phyloP scores from a whole-genome alignment of 805 yeast genomes.

The Hanseniaspora singularis region DNA sequence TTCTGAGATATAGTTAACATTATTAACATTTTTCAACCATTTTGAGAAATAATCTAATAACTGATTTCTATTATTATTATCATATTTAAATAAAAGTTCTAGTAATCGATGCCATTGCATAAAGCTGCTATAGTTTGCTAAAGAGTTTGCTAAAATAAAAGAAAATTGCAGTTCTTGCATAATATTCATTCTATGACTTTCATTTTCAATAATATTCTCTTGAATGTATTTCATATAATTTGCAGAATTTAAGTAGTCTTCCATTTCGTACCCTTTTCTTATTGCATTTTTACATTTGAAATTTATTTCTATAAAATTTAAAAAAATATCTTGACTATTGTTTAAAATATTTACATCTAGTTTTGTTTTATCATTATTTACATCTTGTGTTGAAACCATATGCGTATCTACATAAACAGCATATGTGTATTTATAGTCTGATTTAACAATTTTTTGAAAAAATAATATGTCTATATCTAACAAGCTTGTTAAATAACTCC shows the following conservation, averaged over 20 bases:
- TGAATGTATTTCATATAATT: conserved; percentile 39
- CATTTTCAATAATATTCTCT: conserved; percentile 21
- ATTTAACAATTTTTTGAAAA: not conserved
- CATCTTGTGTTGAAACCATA: conserved; percentile 25
- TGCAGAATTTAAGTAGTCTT: conserved; percentile 46
- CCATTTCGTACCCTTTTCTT: conserved; percentile 33
- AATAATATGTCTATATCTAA: not conserved
- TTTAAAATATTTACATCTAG: too few species aligned
- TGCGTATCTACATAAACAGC: conserved; percentile 24
- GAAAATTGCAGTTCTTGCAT: conserved; percentile 46
- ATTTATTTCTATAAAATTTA: conserved; percentile 22
- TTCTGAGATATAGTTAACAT: conserved; percentile 18
- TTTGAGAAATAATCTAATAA: not conserved
- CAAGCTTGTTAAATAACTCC: not conserved
- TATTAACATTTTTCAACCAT: not conserved
- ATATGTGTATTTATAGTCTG: not conserved
- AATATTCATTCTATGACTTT: conserved; percentile 24
- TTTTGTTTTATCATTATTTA: conserved; percentile 16
- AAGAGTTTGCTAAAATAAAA: conserved; percentile 37
- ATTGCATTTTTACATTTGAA: conserved; percentile 27
- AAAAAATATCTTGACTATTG: not conserved
- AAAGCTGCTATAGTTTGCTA: conserved; percentile 54
- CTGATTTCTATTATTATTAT: not conserved
- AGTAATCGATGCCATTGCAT: conserved; percentile 51
- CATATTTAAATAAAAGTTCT: conserved; percentile 25